Percentiles rank a stretch among this genome's conserved stretches.
These are phyloP conservation scores for Begonia fuchsioides DNA, from an alignment of 306 rosid genomes.

Conservation along the genomic window DNA sequence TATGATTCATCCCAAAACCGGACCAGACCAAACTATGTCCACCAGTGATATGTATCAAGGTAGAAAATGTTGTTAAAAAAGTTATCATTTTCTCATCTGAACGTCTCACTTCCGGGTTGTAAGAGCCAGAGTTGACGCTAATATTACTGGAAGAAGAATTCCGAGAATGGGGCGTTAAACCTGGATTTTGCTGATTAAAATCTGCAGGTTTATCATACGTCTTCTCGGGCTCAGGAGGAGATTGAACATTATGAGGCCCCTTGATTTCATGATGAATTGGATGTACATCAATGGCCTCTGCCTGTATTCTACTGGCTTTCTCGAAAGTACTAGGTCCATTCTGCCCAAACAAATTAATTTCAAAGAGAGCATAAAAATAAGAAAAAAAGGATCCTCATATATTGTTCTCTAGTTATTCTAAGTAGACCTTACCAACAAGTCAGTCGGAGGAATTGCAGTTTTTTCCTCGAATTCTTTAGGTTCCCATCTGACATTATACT, in stretches of 20 bases:
- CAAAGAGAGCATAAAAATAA: slow-evolving; percentile 10
- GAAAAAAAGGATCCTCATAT: slow-evolving; percentile 2
- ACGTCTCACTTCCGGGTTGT: slow-evolving; percentile 29
- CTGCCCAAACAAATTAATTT: slow-evolving; percentile 27
- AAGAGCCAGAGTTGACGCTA: slow-evolving; percentile 17
- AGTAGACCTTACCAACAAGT: slow-evolving; percentile 43
- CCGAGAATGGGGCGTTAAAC: slow-evolving; percentile 13
- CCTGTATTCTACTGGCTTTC: slow-evolving; percentile 23
- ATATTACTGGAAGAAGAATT: slow-evolving; percentile 19
- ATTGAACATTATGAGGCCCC: slow-evolving; percentile 28
- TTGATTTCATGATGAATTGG: slow-evolving; percentile 29
- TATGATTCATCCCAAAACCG: too few species aligned
- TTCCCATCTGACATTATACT: slow-evolving; percentile 85
- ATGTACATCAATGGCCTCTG: slow-evolving; percentile 37
- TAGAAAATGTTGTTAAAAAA: too few species aligned
- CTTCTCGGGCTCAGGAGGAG: slow-evolving; percentile 24
- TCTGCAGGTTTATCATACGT: slow-evolving; percentile 15
- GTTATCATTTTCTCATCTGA: slow-evolving; percentile 30
- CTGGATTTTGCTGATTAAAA: slow-evolving; percentile 21
- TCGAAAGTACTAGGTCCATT: slow-evolving; percentile 50
- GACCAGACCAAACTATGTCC: too few species aligned
- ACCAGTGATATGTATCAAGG: too few species aligned
- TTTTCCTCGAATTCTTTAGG: slow-evolving; percentile 49
- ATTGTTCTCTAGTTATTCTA: not conserved
- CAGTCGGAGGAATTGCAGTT: slow-evolving; percentile 41